A percentile compares a stretch with the other conserved stretches of the same genome.
These are phyloP conservation scores for Diversispora epigaea DNA, from an alignment of 192 early-diverging fungal genomes.

Conservation along the genomic window DNA sequence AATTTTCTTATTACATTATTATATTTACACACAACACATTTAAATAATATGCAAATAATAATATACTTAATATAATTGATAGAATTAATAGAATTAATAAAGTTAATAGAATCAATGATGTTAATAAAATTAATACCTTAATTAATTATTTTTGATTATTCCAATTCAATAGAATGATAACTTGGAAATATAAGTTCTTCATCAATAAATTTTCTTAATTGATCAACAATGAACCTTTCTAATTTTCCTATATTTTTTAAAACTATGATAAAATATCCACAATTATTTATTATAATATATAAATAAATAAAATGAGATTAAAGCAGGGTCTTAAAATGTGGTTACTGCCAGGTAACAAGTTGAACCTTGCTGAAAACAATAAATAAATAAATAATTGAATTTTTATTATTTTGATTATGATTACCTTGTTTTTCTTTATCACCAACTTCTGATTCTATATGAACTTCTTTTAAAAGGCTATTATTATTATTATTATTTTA, in stretches of 20 bases:
- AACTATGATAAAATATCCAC: constrained; percentile 40
- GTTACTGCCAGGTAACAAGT: too few relatives aligned
- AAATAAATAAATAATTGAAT: too few relatives aligned
- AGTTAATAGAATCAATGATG: not conserved
- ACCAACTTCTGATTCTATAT: constrained; percentile 65
- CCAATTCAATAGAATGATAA: constrained; percentile 63
- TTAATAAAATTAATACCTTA: not conserved
- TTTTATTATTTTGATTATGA: not conserved
- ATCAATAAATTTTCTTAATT: constrained; percentile 71
- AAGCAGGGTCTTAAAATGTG: not conserved
- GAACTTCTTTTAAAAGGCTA: constrained; percentile 58
- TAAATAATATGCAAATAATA: too few relatives aligned
- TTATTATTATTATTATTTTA: not conserved
- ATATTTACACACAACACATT: too few relatives aligned
- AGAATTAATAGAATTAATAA: too few relatives aligned
- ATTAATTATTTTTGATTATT: not conserved
- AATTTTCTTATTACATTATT: too few relatives aligned
- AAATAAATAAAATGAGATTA: too few relatives aligned
- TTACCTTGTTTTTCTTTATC: constrained; percentile 68
- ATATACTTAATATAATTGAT: too few relatives aligned
- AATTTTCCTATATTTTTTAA: constrained; percentile 83
- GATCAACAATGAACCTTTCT: constrained; percentile 75
- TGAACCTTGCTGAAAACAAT: too few relatives aligned
- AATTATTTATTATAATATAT: not conserved
- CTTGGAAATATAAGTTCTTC: constrained; percentile 78